Percentiles rank a stretch among this genome's conserved stretches.
Conservation (phyloP, 306 rosid genomes). For the Pyrus bretschneideri region DNA sequence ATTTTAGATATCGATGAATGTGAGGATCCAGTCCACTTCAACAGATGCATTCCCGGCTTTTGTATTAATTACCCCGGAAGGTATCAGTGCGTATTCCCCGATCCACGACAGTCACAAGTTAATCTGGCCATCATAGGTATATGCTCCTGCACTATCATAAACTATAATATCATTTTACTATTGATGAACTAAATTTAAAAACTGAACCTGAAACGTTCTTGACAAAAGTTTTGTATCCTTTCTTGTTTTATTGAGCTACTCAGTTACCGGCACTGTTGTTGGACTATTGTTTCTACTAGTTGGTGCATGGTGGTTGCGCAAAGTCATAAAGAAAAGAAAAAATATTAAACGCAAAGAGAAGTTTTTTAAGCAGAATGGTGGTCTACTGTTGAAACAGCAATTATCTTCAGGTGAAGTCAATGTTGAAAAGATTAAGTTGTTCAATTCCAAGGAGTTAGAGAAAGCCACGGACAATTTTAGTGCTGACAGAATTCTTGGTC, state of each 20-base stretch:
- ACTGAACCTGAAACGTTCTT: not conserved
- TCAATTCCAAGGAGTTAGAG: not conserved
- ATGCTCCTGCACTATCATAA: not conserved
- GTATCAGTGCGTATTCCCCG: not conserved
- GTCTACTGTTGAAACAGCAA: not conserved
- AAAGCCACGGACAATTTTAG: not conserved
- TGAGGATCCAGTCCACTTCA: not conserved
- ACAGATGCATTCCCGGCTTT: not conserved
- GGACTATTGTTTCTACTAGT: not conserved
- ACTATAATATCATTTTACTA: not conserved
- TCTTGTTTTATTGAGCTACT: not conserved
- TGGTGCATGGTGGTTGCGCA: not conserved
- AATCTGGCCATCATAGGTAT: not conserved
- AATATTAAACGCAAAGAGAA: not conserved
- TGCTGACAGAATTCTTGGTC: slow-evolving; percentile 1
- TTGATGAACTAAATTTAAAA: not conserved
- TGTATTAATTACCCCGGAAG: not conserved
- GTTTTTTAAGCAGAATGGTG: not conserved
- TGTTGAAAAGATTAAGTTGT: not conserved
- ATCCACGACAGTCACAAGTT: not conserved
- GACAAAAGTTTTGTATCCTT: not conserved
- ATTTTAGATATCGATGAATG: slow-evolving; percentile 6
- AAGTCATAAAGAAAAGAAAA: not conserved
- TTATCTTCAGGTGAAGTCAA: not conserved
- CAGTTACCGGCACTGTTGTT: not conserved